Evolutionary conservation across 2,329 filamentous ascomycete genomes (phyloP).

Genomic region (Nigrograna mackinnonii): DNA sequence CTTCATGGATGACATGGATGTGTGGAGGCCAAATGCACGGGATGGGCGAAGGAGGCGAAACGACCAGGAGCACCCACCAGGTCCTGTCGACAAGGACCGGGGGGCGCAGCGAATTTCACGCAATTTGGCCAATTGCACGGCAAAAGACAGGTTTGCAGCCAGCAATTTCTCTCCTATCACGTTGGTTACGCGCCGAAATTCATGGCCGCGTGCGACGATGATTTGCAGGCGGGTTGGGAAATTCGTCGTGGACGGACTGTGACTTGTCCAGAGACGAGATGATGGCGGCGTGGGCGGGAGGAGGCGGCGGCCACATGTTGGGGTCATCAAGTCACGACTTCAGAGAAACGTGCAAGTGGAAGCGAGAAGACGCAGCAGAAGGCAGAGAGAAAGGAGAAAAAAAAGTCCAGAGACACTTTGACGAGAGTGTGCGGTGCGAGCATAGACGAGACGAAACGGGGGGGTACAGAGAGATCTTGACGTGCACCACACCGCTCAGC

Average conservation of each 20-base stretch:
- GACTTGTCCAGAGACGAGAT: not conserved
- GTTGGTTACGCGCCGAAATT: too few relatives aligned
- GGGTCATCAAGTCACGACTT: not conserved
- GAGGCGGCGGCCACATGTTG: not conserved
- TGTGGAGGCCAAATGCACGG: too few relatives aligned
- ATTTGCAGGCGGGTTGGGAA: not conserved
- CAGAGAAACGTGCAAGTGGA: not conserved
- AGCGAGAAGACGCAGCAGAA: not conserved
- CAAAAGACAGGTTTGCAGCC: too few relatives aligned
- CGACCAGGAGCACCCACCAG: too few relatives aligned
- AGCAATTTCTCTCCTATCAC: too few relatives aligned
- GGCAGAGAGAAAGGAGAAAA: not conserved
- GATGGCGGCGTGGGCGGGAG: constrained; percentile 1
- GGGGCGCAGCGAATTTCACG: too few relatives aligned
- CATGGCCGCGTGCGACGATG: not conserved
- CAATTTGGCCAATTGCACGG: too few relatives aligned
- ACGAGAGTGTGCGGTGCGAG: not conserved
- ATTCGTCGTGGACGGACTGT: not conserved
- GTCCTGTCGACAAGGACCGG: too few relatives aligned
- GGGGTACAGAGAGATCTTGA: not conserved
- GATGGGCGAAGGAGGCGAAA: too few relatives aligned
- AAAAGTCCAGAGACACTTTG: not conserved
- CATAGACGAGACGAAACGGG: not conserved
- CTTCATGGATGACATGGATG: too few relatives aligned
- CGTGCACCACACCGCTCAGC: too few relatives aligned